A percentile compares a stretch with the other conserved stretches of the same genome.
phyloP scores from a whole-genome alignment of 805 yeast genomes.

The Saccharomyces mikatae region DNA sequence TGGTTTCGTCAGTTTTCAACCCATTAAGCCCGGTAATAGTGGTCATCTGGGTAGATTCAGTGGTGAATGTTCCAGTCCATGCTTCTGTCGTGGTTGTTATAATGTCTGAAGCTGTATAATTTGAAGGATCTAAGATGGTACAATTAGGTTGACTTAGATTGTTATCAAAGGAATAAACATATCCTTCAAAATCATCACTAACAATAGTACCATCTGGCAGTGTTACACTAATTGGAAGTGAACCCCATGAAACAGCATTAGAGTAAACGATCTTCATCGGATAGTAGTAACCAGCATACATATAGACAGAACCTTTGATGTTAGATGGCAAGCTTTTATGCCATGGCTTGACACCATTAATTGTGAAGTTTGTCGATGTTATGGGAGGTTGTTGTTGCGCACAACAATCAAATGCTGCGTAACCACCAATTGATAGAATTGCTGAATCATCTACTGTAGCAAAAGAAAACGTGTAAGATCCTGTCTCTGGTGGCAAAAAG shows the following conservation, averaged over 20 bases:
- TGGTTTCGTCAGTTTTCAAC: neutral
- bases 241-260: conserved; percentile 2
- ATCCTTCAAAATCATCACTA: too few species aligned
- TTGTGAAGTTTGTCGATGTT: neutral
- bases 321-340: neutral
- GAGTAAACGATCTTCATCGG: conserved; percentile 15
- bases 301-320: neutral
- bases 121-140: neutral
- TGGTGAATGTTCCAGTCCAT: neutral
- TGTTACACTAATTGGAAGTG: too few species aligned
- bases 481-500: conserved; percentile 23
- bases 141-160: too few species aligned
- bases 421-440: conserved; percentile 25
- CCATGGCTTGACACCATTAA: neutral
- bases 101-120: too few species aligned
- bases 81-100: neutral
- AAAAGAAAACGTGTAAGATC: conserved; percentile 24
- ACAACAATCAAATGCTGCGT: conserved; percentile 32
- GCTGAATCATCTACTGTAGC: conserved; percentile 28
- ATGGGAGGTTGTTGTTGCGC: conserved; percentile 5
- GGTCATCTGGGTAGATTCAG: neutral
- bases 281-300: conserved; percentile 10
- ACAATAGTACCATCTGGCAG: too few species aligned
- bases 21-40: neutral
- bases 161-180: too few species aligned